These are phyloP conservation scores for Lindgomyces ingoldianus DNA, from an alignment of 495 filamentous ascomycete genomes.

Conservation along the genomic window DNA sequence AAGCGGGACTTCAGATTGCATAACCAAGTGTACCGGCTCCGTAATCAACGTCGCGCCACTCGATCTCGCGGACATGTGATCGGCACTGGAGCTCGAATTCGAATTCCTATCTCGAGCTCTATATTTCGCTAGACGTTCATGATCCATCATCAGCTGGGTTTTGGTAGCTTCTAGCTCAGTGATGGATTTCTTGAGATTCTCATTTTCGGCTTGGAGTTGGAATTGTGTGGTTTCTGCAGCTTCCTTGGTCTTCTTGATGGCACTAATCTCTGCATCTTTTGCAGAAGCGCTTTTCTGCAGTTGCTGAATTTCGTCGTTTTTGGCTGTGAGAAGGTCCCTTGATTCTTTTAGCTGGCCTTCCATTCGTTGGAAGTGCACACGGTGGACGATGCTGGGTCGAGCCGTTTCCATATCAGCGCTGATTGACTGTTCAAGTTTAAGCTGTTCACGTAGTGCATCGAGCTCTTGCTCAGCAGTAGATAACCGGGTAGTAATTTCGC, in stretches of 20 bases:
- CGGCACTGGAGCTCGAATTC: neutral
- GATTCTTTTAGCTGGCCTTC: slow-evolving; percentile 24
- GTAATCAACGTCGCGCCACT: slow-evolving; percentile 27
- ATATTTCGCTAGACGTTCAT: slow-evolving; percentile 25
- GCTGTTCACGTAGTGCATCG: slow-evolving; percentile 7
- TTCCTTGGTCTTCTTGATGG: slow-evolving; percentile 2
- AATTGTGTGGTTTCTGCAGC: neutral
- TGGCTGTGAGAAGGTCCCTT: neutral
- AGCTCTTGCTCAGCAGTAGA: slow-evolving; percentile 14
- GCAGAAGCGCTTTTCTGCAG: neutral
- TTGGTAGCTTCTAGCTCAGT: slow-evolving; percentile 23
- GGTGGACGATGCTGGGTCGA: slow-evolving; percentile 23
- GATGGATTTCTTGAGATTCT: slow-evolving; percentile 9
- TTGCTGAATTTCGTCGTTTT: slow-evolving; percentile 9
- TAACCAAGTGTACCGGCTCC: slow-evolving; percentile 1
- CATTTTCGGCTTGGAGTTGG: slow-evolving; percentile 11
- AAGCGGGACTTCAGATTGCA: slow-evolving; percentile 9
- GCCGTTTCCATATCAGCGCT: slow-evolving; percentile 30
- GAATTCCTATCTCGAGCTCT: slow-evolving; percentile 9
- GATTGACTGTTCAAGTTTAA: slow-evolving; percentile 24
- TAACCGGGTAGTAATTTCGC: slow-evolving; percentile 10
- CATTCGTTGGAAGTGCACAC: slow-evolving; percentile 28
- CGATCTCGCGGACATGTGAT: slow-evolving; percentile 25
- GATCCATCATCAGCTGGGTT: slow-evolving; percentile 27
- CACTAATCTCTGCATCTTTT: neutral